Percentiles rank a stretch among this genome's conserved stretches.
Conservation (phyloP, 257 asterid genomes). For the Nicotiana sylvestris region DNA sequence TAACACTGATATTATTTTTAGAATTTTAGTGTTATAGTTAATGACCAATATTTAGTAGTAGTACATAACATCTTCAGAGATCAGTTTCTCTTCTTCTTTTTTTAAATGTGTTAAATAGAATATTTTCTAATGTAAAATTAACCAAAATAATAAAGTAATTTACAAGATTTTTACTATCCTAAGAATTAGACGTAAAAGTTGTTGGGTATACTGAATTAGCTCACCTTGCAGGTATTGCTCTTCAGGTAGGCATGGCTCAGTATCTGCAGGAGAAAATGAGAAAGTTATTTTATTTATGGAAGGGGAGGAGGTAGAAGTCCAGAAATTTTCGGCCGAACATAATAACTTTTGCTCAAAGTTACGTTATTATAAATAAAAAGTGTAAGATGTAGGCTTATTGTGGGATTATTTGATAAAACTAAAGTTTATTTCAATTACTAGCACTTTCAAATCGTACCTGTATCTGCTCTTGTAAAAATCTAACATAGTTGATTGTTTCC, state of each 20-base stretch:
- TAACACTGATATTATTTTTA: not conserved
- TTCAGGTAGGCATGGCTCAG: conserved; percentile 26
- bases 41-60: not conserved
- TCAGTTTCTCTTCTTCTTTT: not conserved
- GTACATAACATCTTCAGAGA: not conserved
- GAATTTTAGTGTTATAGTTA: not conserved
- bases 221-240: conserved; percentile 20
- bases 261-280: conserved; percentile 8
- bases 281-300: no score
- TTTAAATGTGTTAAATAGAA: not conserved
- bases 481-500: conserved; percentile 29
- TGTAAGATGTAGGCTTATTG: not conserved
- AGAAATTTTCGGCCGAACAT: no score
- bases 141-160: not conserved
- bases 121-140: not conserved
- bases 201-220: not conserved
- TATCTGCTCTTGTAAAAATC: conserved; percentile 30
- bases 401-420: not conserved
- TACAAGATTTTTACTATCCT: not conserved
- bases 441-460: conserved; percentile 11
- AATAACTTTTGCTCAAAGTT: no score
- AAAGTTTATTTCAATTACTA: no score
- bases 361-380: no score
- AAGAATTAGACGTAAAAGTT: not conserved
- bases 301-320: no score